phyloP scores from a whole-genome alignment of 2,329 filamentous ascomycete species.

The Geosmithia morbida region DNA sequence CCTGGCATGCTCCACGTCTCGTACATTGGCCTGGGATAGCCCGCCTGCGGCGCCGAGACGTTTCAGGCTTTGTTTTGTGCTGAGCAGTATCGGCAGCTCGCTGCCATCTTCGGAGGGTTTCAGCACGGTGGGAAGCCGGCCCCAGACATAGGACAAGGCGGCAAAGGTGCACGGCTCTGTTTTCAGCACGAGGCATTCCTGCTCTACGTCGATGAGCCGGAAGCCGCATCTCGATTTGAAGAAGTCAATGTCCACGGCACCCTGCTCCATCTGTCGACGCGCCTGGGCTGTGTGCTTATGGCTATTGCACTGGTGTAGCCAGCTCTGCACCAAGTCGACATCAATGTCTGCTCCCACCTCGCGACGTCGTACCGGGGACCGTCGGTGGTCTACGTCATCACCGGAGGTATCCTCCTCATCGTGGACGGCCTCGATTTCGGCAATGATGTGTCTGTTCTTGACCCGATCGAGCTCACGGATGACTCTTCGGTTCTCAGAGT shows the following conservation, averaged over 20 bases:
- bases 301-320: conserved; percentile 2
- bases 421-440: conserved; percentile 3
- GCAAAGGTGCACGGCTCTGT: conserved; percentile 2
- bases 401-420: not conserved
- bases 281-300: conserved; percentile 2
- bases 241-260: not conserved
- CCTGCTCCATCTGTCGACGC: not conserved
- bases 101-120: not conserved
- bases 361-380: not conserved
- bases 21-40: not conserved
- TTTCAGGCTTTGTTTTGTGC: conserved; percentile 1
- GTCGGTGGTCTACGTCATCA: not conserved
- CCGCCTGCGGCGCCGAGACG: conserved; percentile 1
- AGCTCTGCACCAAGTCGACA: conserved; percentile 1
- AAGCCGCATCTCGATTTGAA: conserved; percentile 2
- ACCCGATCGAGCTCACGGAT: conserved; percentile 3
- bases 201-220: conserved; percentile 4
- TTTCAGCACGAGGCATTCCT: conserved; percentile 2
- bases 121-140: conserved; percentile 1
- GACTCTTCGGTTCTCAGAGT: conserved; percentile 2
- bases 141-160: conserved; percentile 4
- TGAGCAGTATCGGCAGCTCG: conserved; percentile 1
- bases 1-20: not conserved
- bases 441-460: conserved; percentile 4
- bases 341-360: not conserved